Percentiles rank a stretch among this genome's conserved stretches.
Evolutionary conservation across 225 moss, liverwort and hornwort genomes (phyloP).

Genomic region (Sphagnum contortum): DNA sequence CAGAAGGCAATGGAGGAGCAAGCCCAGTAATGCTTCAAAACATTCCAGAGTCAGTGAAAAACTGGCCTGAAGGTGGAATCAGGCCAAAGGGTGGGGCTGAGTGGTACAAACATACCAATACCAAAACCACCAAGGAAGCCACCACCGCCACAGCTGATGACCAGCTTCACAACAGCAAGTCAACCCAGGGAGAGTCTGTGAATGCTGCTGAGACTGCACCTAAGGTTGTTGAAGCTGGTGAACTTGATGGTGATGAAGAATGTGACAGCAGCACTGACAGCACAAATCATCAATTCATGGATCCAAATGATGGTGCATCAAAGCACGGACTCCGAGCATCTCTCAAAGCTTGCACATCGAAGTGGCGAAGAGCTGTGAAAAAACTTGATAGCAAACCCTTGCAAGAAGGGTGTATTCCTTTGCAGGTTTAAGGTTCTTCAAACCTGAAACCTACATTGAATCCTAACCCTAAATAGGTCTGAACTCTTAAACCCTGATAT

Average conservation of each 20-base stretch:
- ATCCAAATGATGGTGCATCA: slow-evolving; percentile 24
- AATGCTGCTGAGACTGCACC: too few species aligned
- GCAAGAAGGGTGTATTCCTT: slow-evolving; percentile 41
- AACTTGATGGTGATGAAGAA: slow-evolving; percentile 13
- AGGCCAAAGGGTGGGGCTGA: slow-evolving; percentile 42
- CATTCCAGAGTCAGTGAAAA: slow-evolving; percentile 47
- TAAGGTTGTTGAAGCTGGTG: slow-evolving; percentile 40
- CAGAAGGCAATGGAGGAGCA: slow-evolving; percentile 3
- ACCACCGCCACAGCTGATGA: too few species aligned
- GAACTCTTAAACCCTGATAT: too few species aligned
- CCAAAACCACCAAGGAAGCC: background rate
- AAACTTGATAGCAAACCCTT: slow-evolving; percentile 32
- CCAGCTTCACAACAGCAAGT: too few species aligned
- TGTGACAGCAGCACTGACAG: slow-evolving; percentile 26
- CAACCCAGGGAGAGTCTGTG: too few species aligned
- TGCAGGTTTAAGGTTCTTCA: slow-evolving; percentile 5
- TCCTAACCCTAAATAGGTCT: too few species aligned
- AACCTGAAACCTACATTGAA: too few species aligned
- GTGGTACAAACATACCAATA: slow-evolving; percentile 28
- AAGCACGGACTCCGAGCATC: slow-evolving; percentile 48
- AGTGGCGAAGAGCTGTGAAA: slow-evolving; percentile 50
- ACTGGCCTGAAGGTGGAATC: slow-evolving; percentile 61
- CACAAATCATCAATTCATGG: slow-evolving; percentile 21
- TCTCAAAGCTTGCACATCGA: slow-evolving; percentile 46
- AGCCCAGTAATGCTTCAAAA: slow-evolving; percentile 11